Conservation (phyloP, 2,329 filamentous ascomycete species). For the Colletotrichum sidae region DNA sequence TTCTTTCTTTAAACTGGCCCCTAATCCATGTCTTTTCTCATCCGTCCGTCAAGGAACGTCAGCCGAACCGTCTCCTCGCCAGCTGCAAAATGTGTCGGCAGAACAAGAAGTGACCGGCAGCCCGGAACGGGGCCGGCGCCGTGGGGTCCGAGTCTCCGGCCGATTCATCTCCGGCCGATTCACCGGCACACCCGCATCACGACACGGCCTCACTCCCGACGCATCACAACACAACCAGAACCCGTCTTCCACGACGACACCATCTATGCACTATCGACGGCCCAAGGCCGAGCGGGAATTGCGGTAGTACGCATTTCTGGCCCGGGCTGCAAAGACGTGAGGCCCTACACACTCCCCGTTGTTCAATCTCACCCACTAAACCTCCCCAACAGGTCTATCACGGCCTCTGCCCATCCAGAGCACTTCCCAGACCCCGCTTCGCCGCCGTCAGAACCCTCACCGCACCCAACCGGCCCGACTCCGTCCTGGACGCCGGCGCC, state of each 20-base stretch:
- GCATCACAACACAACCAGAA: not conserved
- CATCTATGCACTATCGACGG: conserved; percentile 93
- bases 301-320: conserved; percentile 91
- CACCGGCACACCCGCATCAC: not conserved
- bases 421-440: conserved; percentile 60
- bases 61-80: conserved; percentile 9
- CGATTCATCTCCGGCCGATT: not conserved
- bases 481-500: conserved; percentile 82
- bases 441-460: conserved; percentile 82
- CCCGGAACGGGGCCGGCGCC: conserved; percentile 4
- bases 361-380: not conserved
- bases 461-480: conserved; percentile 46
- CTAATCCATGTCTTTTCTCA: conserved; percentile 17
- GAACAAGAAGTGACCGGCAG: not conserved
- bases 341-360: conserved; percentile 20
- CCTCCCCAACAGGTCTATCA: conserved; percentile 57
- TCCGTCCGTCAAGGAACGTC: conserved; percentile 23
- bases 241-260: conserved; percentile 62
- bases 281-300: conserved; percentile 87
- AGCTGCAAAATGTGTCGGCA: conserved; percentile 30
- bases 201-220: not conserved
- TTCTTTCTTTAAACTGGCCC: not conserved
- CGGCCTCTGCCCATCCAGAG: conserved; percentile 60
- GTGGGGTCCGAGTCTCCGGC: conserved; percentile 1
- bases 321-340: conserved; percentile 75